These are phyloP conservation scores for Nothopassalora personata DNA, from an alignment of 2,329 filamentous ascomycete genomes.

Conservation along the genomic window DNA sequence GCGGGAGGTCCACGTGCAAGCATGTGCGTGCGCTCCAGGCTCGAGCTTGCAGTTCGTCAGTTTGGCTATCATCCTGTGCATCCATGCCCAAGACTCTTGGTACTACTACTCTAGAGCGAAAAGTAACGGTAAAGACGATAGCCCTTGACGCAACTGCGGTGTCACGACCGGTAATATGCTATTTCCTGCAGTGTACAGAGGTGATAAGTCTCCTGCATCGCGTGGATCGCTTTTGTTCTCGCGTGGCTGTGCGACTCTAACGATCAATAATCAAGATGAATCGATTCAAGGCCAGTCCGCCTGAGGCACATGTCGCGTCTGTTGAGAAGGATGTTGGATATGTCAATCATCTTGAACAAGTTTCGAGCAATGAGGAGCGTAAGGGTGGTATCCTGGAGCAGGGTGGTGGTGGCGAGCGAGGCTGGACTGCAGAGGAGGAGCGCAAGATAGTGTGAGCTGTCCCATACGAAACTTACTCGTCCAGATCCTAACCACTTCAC, in stretches of 20 bases:
- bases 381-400: constrained; percentile 3
- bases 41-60: neutral
- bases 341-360: constrained; percentile 8
- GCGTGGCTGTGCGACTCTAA: neutral
- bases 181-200: neutral
- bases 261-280: neutral
- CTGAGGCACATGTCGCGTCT: neutral
- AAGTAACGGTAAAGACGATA: neutral
- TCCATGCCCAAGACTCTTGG: neutral
- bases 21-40: neutral
- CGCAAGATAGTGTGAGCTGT: constrained; percentile 23
- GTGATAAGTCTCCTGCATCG: neutral
- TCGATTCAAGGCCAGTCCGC: neutral
- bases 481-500: neutral
- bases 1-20: neutral
- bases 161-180: neutral
- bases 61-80: neutral
- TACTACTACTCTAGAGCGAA: neutral
- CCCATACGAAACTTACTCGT: neutral
- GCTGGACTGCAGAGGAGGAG: constrained; percentile 33
- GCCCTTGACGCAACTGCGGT: neutral
- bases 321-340: constrained; percentile 6
- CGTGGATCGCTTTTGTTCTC: neutral
- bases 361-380: constrained; percentile 6
- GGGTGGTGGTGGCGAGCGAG: constrained; percentile 3